Conservation (phyloP, 2,329 filamentous ascomycete genomes). For the Fusarium coicis region DNA sequence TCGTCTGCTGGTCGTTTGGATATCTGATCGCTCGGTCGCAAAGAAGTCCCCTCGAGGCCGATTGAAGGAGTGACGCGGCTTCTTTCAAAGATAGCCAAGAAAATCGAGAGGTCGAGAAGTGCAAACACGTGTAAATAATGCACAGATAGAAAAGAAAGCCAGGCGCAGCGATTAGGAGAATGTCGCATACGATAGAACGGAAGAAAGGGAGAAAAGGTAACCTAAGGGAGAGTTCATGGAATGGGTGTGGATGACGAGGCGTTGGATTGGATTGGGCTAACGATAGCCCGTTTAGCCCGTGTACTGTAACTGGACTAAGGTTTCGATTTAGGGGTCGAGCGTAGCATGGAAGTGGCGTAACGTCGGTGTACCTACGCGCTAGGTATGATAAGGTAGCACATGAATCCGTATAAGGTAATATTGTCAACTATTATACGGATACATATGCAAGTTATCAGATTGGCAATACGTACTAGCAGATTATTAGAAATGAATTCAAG, state of each 20-base stretch:
- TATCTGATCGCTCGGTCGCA: slow-evolving; percentile 13
- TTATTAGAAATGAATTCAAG: slow-evolving; percentile 1
- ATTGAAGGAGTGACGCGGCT: slow-evolving; percentile 48
- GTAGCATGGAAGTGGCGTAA: slow-evolving; percentile 20
- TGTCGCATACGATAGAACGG: slow-evolving; percentile 16
- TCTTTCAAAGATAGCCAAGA: slow-evolving; percentile 52
- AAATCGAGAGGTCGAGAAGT: slow-evolving; percentile 11
- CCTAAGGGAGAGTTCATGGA: slow-evolving; percentile 30
- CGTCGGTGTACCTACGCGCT: neutral
- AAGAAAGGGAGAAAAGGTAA: slow-evolving; percentile 23
- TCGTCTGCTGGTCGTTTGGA: slow-evolving; percentile 1
- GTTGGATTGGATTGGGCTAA: slow-evolving; percentile 11
- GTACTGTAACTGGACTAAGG: slow-evolving; percentile 7
- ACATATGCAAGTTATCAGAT: neutral
- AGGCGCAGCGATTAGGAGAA: slow-evolving; percentile 26
- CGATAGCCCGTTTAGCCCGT: neutral
- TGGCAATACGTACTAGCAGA: neutral
- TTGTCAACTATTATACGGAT: neutral
- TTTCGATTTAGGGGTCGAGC: slow-evolving; percentile 31
- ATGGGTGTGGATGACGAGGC: slow-evolving; percentile 34
- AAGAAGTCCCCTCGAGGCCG: slow-evolving; percentile 8
- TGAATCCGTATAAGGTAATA: neutral
- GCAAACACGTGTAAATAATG: slow-evolving; percentile 7
- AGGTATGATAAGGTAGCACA: neutral
- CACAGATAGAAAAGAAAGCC: slow-evolving; percentile 4